Evolutionary conservation across 2,329 filamentous ascomycete genomes (phyloP), one percentile per base, ranked within the genome.

Genomic region (Apiospora rasikravindrae): DNA sequence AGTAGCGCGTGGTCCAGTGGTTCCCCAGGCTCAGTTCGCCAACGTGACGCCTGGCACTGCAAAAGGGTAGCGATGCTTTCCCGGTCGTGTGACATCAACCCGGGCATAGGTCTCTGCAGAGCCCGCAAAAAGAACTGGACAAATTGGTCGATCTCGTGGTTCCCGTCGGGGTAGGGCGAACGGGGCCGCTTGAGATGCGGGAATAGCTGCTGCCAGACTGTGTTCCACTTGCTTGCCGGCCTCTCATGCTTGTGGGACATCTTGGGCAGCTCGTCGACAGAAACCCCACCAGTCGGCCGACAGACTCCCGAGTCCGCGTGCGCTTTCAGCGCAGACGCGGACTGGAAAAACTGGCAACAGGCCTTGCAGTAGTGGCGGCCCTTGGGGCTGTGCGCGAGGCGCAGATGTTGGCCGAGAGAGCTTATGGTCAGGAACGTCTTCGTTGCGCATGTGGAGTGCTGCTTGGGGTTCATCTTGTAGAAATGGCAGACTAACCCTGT

Each of bases 391-490:
- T 67, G 66, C 6, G 11, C 13, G 0, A 11, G 8, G 1, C n/a
- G 66, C 2, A 67, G 11, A 2, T 67, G 66, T 11, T 67, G 66
- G n/a, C n/a, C 4, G 6, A 67, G 13, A 0, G 66, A 26, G 5
- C 66, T 29, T 8, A 67, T 67, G 14, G 13, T 19, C 2, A 45
- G 40, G 14, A 67, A 67, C 0, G 66, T 67, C 40, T 19, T 67
- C 0, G 6, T 16, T 1, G n/a, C 24, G 8, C 66, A 67, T 2
- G 16, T 19, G n/a, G 44, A 29, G 19, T 67, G n/a, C 8, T 47
- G 66, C 44, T 47, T 44, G 7, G 66, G 66, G 3, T 45, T 67
- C 66, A 67, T 67, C 14, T 67, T 67, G 40, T 67, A 67, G 40
- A 47, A 67, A 40, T 67, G 66, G 26, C 64, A 67, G 3, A 40